Evolutionary conservation across 129 eudicot species (phyloP), one percentile per base, ranked within the genome.

Genomic region (Saussurea involucrata): DNA sequence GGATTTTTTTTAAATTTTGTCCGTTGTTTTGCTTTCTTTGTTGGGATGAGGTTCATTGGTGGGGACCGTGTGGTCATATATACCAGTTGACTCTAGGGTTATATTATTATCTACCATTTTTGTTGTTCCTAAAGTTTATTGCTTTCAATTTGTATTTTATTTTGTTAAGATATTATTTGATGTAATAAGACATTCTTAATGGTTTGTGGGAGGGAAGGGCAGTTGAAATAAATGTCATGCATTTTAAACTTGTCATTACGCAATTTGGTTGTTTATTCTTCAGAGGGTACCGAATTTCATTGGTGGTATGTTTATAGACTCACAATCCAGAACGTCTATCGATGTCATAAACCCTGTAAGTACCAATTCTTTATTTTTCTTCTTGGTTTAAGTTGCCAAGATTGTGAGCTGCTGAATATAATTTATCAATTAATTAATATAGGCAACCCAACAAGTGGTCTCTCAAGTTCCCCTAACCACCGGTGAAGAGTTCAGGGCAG

Each of bases 361-460:
- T 77, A 65, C 66, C 55, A 29, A 36, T 33, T 68, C 15, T 29
- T 33, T 0, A n/a, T 28, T 65, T 66, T 57, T 42, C 34, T 42
- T 74, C 53, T 66, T 11, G 3, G 17, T 60, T 22, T 58, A 33
- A 40, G 66, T 68, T 36, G 21, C 64, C 11, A 44, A 18, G 9
- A 31, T 70, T 70, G 21, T 34, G 63, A 67, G 24, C 77, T 4
- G 36, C 63, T 31, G 8, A 74, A 28, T 74, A 69, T 24, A n/a
- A n/a, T 7, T 11, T 3, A 6, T 57, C 10, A 20, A 31, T 61
- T 60, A 28, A 72, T 72, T 76, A 60, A 17, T 61, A 72, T 72
- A 93, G 98, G 98, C 98, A 58, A 93, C 96, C 20, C 98, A 93
- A 85, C 95, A 93, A 71, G 88, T 93, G 68, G 98, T 93, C 66